phyloP scores from a whole-genome alignment of 208 protist species.

The Trypanosomatidae sp. region DNA sequence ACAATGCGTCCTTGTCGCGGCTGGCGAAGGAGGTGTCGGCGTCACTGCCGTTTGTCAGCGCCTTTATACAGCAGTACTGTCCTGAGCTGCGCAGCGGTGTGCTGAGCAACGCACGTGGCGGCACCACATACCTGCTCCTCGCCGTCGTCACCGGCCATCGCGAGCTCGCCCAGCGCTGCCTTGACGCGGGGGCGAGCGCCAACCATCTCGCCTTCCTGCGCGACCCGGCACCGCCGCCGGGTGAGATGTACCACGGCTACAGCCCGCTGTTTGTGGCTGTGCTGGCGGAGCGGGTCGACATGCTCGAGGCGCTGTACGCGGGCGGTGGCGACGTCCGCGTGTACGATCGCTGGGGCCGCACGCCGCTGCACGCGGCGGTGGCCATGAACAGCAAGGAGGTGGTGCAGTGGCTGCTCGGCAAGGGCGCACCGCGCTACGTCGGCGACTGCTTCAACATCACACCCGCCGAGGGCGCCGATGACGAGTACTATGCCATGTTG shows the following conservation, averaged over 20 bases:
- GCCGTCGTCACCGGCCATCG: slow-evolving; percentile 62
- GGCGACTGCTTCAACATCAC: slow-evolving; percentile 34
- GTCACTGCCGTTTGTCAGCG: slow-evolving; percentile 54
- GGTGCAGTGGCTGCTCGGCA: slow-evolving; percentile 58
- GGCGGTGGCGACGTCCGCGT: slow-evolving; percentile 67
- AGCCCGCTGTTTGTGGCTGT: slow-evolving; percentile 78
- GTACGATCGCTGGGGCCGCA: slow-evolving; percentile 82
- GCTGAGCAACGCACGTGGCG: slow-evolving; percentile 19
- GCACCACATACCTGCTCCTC: slow-evolving; percentile 67
- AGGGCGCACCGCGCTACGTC: slow-evolving; percentile 62
- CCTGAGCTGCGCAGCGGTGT: slow-evolving; percentile 29
- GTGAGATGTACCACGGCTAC: slow-evolving; percentile 83
- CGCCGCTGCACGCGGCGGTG: slow-evolving; percentile 68
- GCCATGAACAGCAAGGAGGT: slow-evolving; percentile 50
- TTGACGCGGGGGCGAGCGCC: slow-evolving; percentile 71
- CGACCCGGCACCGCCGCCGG: slow-evolving; percentile 27
- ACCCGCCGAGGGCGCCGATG: slow-evolving; percentile 19
- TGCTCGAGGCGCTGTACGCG: slow-evolving; percentile 42
- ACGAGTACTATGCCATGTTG: slow-evolving; percentile 29
- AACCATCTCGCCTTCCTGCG: slow-evolving; percentile 75
- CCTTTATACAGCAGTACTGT: slow-evolving; percentile 56
- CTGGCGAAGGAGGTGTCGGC: slow-evolving; percentile 34
- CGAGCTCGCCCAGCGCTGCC: slow-evolving; percentile 43
- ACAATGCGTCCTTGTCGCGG: slow-evolving; percentile 1
- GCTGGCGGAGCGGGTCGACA: slow-evolving; percentile 52